Evolutionary conservation across 495 filamentous ascomycete genomes (phyloP), one percentile per base, ranked within the genome.

Genomic region (Daldinia caldariorum): DNA sequence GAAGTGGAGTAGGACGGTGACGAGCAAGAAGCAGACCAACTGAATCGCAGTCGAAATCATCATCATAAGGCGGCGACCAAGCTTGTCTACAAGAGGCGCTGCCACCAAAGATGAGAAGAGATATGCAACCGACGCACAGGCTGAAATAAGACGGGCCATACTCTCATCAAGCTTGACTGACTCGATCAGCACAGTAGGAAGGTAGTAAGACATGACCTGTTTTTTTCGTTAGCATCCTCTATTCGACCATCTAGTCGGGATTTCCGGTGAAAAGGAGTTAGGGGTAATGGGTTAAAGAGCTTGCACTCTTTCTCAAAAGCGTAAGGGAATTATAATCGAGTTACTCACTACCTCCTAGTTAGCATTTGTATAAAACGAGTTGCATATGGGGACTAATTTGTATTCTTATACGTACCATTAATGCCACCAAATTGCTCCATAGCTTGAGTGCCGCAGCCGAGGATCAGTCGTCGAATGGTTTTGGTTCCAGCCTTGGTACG

Each of bases 1-100:
- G 54, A 80, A 84, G 0, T 80, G 72, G 3, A 90, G 75, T 4
- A 88, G 70, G 55, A 87, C 77, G 0, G 87, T 88, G 39, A 90
- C 87, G 56, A 89, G 76, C 18, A 87, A 61, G 72, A 86, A 89
- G 69, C 85, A 88, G 65, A 81, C 77, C 34, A 79, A 76, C 70
- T 87, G 85, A n/a, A 85, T 83, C 18, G 76, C 77, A 5, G 84
- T 83, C 0, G 83, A 85, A 55, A 83, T 82, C 74, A 89, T 88
- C 85, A 89, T 89, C 32, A 86, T 84, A 29, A 81, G 80, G 26
- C 87, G 82, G 35, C 86, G 85, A 34, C 89, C 89, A 55, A 87
- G 79, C n/a, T 78, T 76, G 32, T 80, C 79, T 60, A 89, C 85
- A 29, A 83, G 80, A 53, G 82, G 83, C 20, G 87, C 83, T 10